These are phyloP conservation scores for Podospora pseudoanserina DNA, from an alignment of 495 filamentous ascomycete genomes.

Conservation along the genomic window DNA sequence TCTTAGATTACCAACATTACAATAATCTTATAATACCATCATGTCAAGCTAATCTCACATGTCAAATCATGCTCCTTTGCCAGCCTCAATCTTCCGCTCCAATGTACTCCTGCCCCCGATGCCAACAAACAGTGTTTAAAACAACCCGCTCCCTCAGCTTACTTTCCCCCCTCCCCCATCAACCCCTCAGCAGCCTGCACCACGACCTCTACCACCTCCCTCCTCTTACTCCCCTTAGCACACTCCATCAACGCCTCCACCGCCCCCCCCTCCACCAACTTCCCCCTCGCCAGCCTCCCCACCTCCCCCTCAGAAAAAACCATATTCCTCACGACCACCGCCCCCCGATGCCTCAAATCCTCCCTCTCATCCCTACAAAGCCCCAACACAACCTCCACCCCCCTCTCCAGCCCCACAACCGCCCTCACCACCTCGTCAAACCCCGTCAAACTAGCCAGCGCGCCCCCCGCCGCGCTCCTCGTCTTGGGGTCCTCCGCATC, in stretches of 20 bases:
- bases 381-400: slow-evolving; percentile 64
- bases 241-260: slow-evolving; percentile 59
- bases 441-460: slow-evolving; percentile 75
- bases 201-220: slow-evolving; percentile 60
- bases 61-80: neutral
- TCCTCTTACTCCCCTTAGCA: slow-evolving; percentile 59
- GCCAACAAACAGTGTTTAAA: neutral
- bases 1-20: too few relatives aligned
- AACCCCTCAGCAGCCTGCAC: slow-evolving; percentile 61
- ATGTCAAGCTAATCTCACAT: neutral
- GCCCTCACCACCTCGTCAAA: slow-evolving; percentile 68
- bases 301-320: slow-evolving; percentile 48
- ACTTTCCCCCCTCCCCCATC: slow-evolving; percentile 33
- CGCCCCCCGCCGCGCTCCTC: slow-evolving; percentile 80
- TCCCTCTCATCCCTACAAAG: slow-evolving; percentile 74
- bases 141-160: neutral
- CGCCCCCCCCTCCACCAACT: slow-evolving; percentile 47
- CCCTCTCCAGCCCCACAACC: slow-evolving; percentile 64
- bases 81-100: neutral
- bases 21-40: neutral
- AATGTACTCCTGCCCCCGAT: neutral
- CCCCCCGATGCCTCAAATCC: slow-evolving; percentile 71
- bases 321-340: slow-evolving; percentile 69
- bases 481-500: slow-evolving; percentile 80
- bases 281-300: slow-evolving; percentile 48